A percentile compares a stretch with the other conserved stretches of the same genome.
Conservation (phyloP, 768 basidiomycete genomes). For the Fibroporia radiculosa region DNA sequence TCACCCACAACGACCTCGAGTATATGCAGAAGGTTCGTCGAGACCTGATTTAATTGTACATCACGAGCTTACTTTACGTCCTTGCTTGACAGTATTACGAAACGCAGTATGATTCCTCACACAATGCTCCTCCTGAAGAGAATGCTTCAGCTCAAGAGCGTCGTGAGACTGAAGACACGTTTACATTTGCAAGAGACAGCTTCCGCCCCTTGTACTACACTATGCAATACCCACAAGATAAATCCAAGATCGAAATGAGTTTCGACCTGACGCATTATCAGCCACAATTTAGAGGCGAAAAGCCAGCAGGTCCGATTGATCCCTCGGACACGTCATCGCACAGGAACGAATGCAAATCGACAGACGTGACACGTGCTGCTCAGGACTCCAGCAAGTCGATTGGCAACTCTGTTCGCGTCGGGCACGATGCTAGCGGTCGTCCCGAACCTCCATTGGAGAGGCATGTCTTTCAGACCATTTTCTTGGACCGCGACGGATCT, state of each 20-base stretch:
- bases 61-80: not conserved
- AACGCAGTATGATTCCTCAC: conserved; percentile 27
- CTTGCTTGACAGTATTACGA: conserved; percentile 30
- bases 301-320: conserved; percentile 17
- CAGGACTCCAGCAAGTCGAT: conserved; percentile 7
- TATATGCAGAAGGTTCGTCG: conserved; percentile 39
- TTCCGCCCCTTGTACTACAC: conserved; percentile 42
- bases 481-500: conserved; percentile 35
- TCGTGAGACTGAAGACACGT: conserved; percentile 22
- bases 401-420: conserved; percentile 12
- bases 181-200: conserved; percentile 29
- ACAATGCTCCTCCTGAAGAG: conserved; percentile 17
- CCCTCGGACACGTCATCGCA: conserved; percentile 12
- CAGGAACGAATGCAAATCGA: conserved; percentile 15
- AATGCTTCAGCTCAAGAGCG: conserved; percentile 18
- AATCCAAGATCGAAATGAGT: conserved; percentile 43
- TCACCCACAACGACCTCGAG: conserved; percentile 39
- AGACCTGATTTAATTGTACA: not conserved
- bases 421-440: conserved; percentile 12
- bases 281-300: conserved; percentile 32
- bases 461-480: conserved; percentile 46
- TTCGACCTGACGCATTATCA: conserved; percentile 44
- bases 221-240: conserved; percentile 34
- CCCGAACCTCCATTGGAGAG: conserved; percentile 26
- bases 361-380: conserved; percentile 4